phyloP scores from a whole-genome alignment of 2,329 filamentous ascomycete genomes.

The Colletotrichum filicis region DNA sequence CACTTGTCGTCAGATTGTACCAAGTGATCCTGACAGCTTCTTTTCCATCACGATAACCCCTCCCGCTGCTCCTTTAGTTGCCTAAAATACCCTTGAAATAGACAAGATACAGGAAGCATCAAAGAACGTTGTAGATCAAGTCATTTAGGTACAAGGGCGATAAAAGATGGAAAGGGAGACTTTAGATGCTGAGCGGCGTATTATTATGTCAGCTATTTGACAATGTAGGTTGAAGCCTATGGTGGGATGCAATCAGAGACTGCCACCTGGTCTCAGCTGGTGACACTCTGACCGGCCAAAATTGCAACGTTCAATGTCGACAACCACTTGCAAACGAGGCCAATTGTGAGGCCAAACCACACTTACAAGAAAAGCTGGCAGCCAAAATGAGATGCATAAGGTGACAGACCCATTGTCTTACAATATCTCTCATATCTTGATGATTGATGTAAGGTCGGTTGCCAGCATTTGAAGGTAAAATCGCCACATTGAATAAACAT shows the following conservation, averaged over 20 bases:
- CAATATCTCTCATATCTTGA: not conserved
- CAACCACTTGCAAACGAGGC: not conserved
- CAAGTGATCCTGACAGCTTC: conserved; percentile 1
- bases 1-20: conserved; percentile 12
- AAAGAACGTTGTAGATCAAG: no score
- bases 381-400: not conserved
- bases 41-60: not conserved
- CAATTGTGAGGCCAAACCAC: not conserved
- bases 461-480: not conserved
- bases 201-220: no score
- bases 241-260: not conserved
- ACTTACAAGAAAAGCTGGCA: not conserved
- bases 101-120: no score
- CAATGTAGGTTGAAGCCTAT: not conserved
- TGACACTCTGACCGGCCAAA: not conserved
- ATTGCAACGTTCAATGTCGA: not conserved
- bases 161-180: no score
- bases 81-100: no score
- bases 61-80: not conserved
- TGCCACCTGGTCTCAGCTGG: not conserved
- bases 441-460: not conserved
- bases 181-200: no score
- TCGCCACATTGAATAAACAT: not conserved
- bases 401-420: not conserved
- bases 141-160: no score